These are phyloP conservation scores for Pythium coloratum DNA, from an alignment of 352 stramenopile species.

Conservation along the genomic window DNA sequence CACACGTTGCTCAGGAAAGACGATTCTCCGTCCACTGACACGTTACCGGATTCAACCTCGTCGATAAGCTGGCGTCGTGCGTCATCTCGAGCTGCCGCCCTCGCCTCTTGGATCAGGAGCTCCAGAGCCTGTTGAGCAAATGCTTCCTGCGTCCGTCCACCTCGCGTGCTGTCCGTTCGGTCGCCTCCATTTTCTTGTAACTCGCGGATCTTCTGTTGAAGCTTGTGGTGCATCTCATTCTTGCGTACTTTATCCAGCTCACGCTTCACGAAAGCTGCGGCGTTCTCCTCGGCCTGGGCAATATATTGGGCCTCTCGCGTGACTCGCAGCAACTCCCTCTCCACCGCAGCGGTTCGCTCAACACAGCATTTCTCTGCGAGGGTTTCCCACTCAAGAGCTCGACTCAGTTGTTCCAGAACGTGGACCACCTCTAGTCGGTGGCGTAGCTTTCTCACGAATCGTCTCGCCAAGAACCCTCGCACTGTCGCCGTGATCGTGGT, in stretches of 20 bases:
- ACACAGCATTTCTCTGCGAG: background rate
- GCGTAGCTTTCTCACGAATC: background rate
- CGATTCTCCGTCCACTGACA: background rate
- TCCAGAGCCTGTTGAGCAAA: constrained; percentile 2
- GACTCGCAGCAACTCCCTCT: constrained; percentile 4
- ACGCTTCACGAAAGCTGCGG: background rate
- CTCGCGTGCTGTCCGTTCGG: background rate
- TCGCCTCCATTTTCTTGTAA: constrained; percentile 6
- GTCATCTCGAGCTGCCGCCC: background rate
- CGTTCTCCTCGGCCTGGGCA: background rate
- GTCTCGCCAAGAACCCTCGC: constrained; percentile 10
- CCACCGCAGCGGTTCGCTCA: background rate
- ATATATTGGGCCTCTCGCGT: background rate
- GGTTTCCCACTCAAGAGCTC: constrained; percentile 6
- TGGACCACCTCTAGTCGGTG: background rate
- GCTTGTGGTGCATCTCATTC: constrained; percentile 20
- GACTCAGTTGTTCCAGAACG: constrained; percentile 9
- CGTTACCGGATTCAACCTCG: background rate
- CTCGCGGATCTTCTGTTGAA: constrained; percentile 8
- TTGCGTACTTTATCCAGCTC: constrained; percentile 21
- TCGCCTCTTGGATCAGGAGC: constrained; percentile 9
- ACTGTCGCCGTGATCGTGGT: background rate
- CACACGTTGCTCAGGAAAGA: background rate
- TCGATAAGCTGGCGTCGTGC: background rate
- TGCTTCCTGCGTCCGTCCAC: constrained; percentile 3